A percentile compares a stretch with the other conserved stretches of the same genome.
These are phyloP conservation scores for Andrographis paniculata DNA, from an alignment of 305 asterid species.

Conservation along the genomic window DNA sequence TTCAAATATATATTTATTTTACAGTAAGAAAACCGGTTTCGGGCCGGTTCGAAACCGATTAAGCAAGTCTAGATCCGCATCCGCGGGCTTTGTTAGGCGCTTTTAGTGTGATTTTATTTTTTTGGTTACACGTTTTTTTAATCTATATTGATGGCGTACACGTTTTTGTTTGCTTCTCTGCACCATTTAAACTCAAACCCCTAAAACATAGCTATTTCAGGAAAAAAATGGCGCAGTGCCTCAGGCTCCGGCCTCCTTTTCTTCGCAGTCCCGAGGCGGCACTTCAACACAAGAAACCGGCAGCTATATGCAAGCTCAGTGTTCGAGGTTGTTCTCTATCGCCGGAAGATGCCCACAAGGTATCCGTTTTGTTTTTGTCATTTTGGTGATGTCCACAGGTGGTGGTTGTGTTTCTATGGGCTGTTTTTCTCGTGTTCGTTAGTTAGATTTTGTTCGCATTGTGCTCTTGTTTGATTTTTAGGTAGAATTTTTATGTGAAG, in stretches of 20 bases:
- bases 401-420: too few species aligned
- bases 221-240: slow-evolving; percentile 30
- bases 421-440: slow-evolving; percentile 3
- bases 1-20: too few species aligned
- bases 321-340: slow-evolving; percentile 22
- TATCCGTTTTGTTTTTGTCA: slow-evolving; percentile 10
- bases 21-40: too few species aligned
- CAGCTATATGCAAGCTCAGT: slow-evolving; percentile 17
- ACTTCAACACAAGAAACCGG: slow-evolving; percentile 14
- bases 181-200: not conserved
- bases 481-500: not conserved
- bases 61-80: too few species aligned
- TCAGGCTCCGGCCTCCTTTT: slow-evolving; percentile 19
- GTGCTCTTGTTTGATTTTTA: not conserved
- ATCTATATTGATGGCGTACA: too few species aligned
- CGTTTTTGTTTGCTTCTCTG: too few species aligned
- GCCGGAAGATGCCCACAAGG: slow-evolving; percentile 24
- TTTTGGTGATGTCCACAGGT: not conserved
- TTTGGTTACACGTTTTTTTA: too few species aligned
- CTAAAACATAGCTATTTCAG: slow-evolving; percentile 1
- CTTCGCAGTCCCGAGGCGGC: slow-evolving; percentile 14
- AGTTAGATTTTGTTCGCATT: not conserved
- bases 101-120: too few species aligned
- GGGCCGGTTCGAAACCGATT: too few species aligned
- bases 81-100: too few species aligned